Conservation (phyloP, 495 filamentous ascomycete genomes). For the Aspergillus hancockii region DNA sequence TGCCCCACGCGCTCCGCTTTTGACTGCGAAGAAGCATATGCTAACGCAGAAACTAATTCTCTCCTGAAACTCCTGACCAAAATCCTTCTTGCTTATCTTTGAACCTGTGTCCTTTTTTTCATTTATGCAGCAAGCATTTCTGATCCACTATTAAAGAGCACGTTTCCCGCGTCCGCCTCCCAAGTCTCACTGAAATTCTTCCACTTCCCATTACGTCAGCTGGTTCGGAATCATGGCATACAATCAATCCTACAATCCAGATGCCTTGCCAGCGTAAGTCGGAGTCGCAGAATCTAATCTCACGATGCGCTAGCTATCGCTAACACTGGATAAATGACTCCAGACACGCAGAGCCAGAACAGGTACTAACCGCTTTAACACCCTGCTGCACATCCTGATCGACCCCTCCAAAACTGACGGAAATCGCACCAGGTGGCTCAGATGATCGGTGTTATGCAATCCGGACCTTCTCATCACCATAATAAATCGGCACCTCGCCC, state of each 20-base stretch:
- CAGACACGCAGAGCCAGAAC: slow-evolving; percentile 94
- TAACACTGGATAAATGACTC: slow-evolving; percentile 9
- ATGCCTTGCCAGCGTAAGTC: slow-evolving; percentile 91
- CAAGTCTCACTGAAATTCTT: neutral
- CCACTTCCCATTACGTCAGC: slow-evolving; percentile 29
- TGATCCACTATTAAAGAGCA: neutral
- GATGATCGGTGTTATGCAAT: slow-evolving; percentile 49
- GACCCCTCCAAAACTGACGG: slow-evolving; percentile 3
- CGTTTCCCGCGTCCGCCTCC: slow-evolving; percentile 3
- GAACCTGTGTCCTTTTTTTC: neutral
- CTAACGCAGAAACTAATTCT: neutral
- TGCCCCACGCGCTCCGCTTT: slow-evolving; percentile 5
- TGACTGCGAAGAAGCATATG: slow-evolving; percentile 3
- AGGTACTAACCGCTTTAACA: slow-evolving; percentile 51
- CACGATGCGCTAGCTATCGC: slow-evolving; percentile 1
- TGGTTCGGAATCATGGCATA: slow-evolving; percentile 74
- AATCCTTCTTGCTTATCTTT: neutral
- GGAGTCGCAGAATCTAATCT: neutral
- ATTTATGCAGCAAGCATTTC: neutral
- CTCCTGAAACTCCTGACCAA: slow-evolving; percentile 5
- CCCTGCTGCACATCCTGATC: neutral
- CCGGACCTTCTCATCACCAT: slow-evolving; percentile 13
- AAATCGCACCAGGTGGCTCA: slow-evolving; percentile 50
- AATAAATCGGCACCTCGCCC: slow-evolving; percentile 34
- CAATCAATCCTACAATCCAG: slow-evolving; percentile 90